phyloP scores from a whole-genome alignment of 2,329 filamentous ascomycete species.

The Allantophomopsis cytisporea region DNA sequence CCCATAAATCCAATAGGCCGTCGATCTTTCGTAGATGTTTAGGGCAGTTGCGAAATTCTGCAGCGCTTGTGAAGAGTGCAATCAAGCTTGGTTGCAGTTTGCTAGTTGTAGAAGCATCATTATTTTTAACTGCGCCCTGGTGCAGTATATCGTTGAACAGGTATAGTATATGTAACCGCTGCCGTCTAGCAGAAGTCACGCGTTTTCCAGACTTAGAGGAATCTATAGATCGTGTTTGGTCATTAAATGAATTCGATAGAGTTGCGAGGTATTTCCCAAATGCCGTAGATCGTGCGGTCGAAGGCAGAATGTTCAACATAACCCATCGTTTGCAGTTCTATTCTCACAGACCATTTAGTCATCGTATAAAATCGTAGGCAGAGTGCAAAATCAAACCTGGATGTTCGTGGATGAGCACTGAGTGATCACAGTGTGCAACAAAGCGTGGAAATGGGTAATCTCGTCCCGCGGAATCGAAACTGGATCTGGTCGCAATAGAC shows the following conservation, averaged over 20 bases:
- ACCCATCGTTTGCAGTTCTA: conserved; percentile 89
- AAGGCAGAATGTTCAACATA: conserved; percentile 55
- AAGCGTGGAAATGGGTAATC: conserved; percentile 54
- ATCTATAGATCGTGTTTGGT: conserved; percentile 13
- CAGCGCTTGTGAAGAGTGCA: conserved; percentile 44
- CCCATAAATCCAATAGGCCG: conserved; percentile 57
- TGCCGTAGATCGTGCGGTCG: conserved; percentile 47
- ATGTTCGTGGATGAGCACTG: conserved; percentile 71
- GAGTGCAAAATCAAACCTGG: conserved; percentile 54
- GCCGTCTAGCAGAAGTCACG: conserved; percentile 48
- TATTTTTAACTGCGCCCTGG: conserved; percentile 42
- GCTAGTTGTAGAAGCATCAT: conserved; percentile 34
- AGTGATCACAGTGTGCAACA: conserved; percentile 49
- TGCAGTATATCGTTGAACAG: conserved; percentile 68
- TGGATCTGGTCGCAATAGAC: conserved; percentile 64
- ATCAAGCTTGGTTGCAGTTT: conserved; percentile 45
- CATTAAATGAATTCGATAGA: conserved; percentile 45
- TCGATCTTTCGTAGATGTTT: conserved; percentile 54
- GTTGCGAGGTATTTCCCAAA: conserved; percentile 66
- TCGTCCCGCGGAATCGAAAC: conserved; percentile 52
- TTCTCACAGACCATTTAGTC: conserved; percentile 23
- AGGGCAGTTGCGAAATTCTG: conserved; percentile 43
- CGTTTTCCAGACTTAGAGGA: conserved; percentile 16
- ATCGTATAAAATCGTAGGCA: conserved; percentile 17
- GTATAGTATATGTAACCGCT: conserved; percentile 64